Base-by-base conservation (phyloP, 768 basidiomycete genomes). In the Serendipita vermifera region DNA sequence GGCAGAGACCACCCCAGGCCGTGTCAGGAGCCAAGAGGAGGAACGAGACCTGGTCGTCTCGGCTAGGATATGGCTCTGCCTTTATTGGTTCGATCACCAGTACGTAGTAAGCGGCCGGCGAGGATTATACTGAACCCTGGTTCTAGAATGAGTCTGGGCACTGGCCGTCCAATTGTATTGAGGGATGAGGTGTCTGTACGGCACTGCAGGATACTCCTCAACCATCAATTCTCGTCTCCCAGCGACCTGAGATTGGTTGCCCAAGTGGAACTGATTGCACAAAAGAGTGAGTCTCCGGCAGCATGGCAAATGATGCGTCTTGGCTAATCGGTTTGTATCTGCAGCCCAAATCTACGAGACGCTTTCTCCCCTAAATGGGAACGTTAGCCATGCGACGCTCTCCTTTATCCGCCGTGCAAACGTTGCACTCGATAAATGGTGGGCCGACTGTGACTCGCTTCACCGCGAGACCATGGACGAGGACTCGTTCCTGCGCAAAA, bases 51-150 rank as follows among this genome's bases (percentile, higher is more conserved):
- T 94, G 33, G 87, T 94, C 41, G 84, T 94, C 5, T 92, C 90
- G 59, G 88, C 90, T 2, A 78, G 92, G 53, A 90, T 93, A 59
- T 96, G 91, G 91, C 73, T 93, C 58, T 92, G 90, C 66, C 76
- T 94, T 38, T 94, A 93, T 67, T 90, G 90, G 87, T 90, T 94
- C 64, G 92, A 94, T 71, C 91, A 92, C 71, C 87, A 92, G 88
- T 89, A 63, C 59, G 84, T 73, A 7, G n/a, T n/a, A 35, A 13
- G 33, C 11, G 24, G 15, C 6, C 20, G 33, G 31, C 55, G 29
- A 36, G 15, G 31, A 24, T 66, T 58, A 32, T 46, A 43, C 59
- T 46, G 43, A 58, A 41, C 17, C 15, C 48, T 58, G 35, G 57
- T 60, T 57, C 31, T 57, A 90, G 87, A 68, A 87, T 92, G 82